A percentile compares a stretch with the other conserved stretches of the same genome.
Evolutionary conservation across 306 rosid species (phyloP).

Genomic region (Acacia acuminata): DNA sequence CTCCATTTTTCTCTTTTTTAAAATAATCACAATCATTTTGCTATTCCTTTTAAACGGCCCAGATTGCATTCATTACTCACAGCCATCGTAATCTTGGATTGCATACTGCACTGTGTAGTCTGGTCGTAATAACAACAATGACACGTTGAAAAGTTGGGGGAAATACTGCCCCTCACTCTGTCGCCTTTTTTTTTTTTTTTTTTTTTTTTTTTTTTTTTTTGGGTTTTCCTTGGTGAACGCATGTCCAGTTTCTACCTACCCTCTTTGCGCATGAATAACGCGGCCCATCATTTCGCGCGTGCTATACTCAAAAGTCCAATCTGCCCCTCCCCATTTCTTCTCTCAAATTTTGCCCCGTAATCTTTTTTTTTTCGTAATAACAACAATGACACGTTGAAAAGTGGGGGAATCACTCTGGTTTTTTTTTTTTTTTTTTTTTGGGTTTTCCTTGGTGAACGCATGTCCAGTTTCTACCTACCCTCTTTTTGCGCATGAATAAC

Average conservation of each 20-base stretch:
- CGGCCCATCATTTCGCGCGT: conserved; percentile 52
- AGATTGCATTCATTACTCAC: neutral
- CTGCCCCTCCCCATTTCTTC: neutral
- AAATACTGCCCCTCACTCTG: neutral
- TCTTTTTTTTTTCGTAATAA: too few relatives aligned
- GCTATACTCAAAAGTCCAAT: conserved; percentile 29
- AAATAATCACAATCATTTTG: neutral
- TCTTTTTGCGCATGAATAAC: neutral
- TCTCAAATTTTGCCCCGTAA: neutral
- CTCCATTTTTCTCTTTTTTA: neutral
- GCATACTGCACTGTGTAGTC: too few relatives aligned
- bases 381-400: neutral
- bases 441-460: conserved; percentile 25
- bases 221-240: conserved; percentile 23
- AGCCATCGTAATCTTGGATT: neutral
- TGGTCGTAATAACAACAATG: conserved; percentile 3
- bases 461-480: neutral
- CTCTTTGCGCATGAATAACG: neutral
- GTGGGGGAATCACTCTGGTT: neutral
- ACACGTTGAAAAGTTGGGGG: neutral
- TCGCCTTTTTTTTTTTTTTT: neutral
- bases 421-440: neutral
- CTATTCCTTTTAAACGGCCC: neutral
- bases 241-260: neutral
- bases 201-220: neutral